Conservation (phyloP, 176 grass and related monocot genomes). For the Carex pumila region DNA sequence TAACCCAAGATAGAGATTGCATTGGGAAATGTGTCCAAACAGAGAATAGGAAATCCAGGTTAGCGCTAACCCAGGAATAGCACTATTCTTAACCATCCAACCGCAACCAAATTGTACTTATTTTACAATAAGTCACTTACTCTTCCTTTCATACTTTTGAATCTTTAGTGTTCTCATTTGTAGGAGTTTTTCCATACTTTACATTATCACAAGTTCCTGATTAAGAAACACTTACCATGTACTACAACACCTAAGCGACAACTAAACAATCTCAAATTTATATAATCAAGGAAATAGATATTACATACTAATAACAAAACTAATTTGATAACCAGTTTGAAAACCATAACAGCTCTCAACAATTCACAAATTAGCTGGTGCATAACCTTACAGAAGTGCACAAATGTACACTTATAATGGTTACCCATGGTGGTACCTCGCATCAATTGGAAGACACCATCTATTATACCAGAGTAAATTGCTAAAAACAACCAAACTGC, state of each 20-base stretch:
- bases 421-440: neutral
- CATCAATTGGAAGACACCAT: neutral
- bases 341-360: neutral
- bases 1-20: too few species aligned
- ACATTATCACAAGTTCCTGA: neutral
- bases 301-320: neutral
- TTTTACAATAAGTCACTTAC: neutral
- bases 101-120: neutral
- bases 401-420: neutral
- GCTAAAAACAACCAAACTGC: neutral
- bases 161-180: neutral
- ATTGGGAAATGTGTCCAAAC: too few species aligned
- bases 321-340: neutral
- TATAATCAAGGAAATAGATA: neutral
- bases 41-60: too few species aligned
- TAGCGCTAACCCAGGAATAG: too few species aligned
- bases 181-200: neutral
- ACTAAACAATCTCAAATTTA: neutral
- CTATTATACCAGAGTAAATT: neutral
- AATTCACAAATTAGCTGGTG: neutral
- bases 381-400: neutral
- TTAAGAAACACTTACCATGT: neutral
- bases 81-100: too few species aligned
- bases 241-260: neutral
- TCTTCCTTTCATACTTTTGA: neutral